A percentile compares a stretch with the other conserved stretches of the same genome.
phyloP scores from a whole-genome alignment of 1,284 basidiomycete genomes.

The Ustilago vetiveriae region DNA sequence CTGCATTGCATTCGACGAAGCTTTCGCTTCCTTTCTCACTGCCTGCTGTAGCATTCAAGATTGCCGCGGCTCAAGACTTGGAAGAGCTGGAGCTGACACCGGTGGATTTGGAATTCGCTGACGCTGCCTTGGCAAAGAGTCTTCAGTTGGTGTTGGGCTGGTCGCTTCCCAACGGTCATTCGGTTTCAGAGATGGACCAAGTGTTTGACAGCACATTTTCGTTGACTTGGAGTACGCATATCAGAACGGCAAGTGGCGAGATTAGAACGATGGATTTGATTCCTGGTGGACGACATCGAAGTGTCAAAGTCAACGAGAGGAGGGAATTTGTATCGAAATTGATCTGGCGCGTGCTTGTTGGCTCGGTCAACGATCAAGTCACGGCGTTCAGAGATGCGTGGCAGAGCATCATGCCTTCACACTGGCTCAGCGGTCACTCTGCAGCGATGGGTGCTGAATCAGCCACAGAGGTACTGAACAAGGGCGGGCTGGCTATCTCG shows the following conservation, averaged over 20 bases:
- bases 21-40: slow-evolving; percentile 34
- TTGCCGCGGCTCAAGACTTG: slow-evolving; percentile 10
- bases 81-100: slow-evolving; percentile 13
- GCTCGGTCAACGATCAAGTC: slow-evolving; percentile 22
- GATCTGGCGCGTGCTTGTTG: slow-evolving; percentile 29
- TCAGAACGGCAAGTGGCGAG: slow-evolving; percentile 7
- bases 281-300: slow-evolving; percentile 35
- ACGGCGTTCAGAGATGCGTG: slow-evolving; percentile 29
- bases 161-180: not conserved
- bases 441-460: slow-evolving; percentile 3
- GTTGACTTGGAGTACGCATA: slow-evolving; percentile 38
- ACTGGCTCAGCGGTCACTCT: not conserved
- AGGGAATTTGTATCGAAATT: slow-evolving; percentile 26
- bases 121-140: slow-evolving; percentile 33
- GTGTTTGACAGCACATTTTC: slow-evolving; percentile 35
- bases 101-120: slow-evolving; percentile 29
- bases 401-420: slow-evolving; percentile 24
- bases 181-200: slow-evolving; percentile 4
- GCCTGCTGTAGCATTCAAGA: slow-evolving; percentile 34
- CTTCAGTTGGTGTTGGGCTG: slow-evolving; percentile 35
- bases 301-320: slow-evolving; percentile 25
- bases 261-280: slow-evolving; percentile 32
- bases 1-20: slow-evolving; percentile 46
- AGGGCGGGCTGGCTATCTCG: slow-evolving; percentile 40
- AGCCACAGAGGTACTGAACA: slow-evolving; percentile 14